Conservation (phyloP, 73 alveolate genomes). For the Stentor coeruleus region DNA sequence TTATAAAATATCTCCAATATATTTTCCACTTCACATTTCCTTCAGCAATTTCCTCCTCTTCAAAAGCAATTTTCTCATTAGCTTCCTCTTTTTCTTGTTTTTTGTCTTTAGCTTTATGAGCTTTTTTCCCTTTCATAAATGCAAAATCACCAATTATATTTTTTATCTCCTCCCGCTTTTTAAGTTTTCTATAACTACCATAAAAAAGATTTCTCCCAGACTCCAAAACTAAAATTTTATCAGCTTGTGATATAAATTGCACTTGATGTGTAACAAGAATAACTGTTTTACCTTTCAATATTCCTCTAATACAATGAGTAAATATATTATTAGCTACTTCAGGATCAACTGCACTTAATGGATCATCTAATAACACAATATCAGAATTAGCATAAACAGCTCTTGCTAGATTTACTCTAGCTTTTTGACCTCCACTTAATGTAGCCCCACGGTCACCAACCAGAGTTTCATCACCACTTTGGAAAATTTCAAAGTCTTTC, state of each 20-base stretch:
- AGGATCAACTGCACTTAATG: slow-evolving; percentile 68
- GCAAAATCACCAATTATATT: not conserved
- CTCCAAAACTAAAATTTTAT: slow-evolving; percentile 45
- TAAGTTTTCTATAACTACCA: not conserved
- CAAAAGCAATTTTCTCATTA: not conserved
- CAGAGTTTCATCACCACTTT: slow-evolving; percentile 51
- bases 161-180: not conserved
- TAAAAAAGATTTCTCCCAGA: slow-evolving; percentile 27
- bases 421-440: slow-evolving; percentile 70
- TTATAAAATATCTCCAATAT: not conserved
- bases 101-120: not conserved
- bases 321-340: slow-evolving; percentile 59
- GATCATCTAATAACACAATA: slow-evolving; percentile 72
- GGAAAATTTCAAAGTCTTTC: slow-evolving; percentile 35
- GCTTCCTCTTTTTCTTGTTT: not conserved
- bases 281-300: slow-evolving; percentile 37
- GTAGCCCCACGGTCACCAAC: slow-evolving; percentile 64
- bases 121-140: not conserved
- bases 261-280: slow-evolving; percentile 20
- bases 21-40: not conserved
- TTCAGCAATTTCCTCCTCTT: slow-evolving; percentile 14
- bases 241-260: slow-evolving; percentile 30
- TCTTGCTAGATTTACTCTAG: slow-evolving; percentile 70
- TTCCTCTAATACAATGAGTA: slow-evolving; percentile 48
- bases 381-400: slow-evolving; percentile 68